These are phyloP conservation scores for Papiliotrema terrestris DNA, from an alignment of 1,284 basidiomycete species.

Conservation along the genomic window DNA sequence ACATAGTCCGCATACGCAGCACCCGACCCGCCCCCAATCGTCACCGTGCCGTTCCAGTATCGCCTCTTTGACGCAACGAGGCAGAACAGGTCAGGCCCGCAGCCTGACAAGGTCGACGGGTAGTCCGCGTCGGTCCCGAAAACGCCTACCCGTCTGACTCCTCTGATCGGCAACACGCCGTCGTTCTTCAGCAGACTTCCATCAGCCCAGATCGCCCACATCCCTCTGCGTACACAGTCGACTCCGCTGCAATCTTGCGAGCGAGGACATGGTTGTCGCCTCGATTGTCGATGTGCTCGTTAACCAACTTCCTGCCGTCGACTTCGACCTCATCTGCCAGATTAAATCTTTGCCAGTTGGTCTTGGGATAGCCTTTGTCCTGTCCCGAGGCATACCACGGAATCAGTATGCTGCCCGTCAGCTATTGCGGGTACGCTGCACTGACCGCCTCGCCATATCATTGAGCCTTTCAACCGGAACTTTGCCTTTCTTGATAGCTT, in stretches of 20 bases:
- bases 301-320: slow-evolving; percentile 24
- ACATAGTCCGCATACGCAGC: slow-evolving; percentile 44
- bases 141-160: slow-evolving; percentile 34
- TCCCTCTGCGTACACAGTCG: slow-evolving; percentile 33
- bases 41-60: slow-evolving; percentile 48
- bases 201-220: slow-evolving; percentile 4
- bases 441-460: slow-evolving; percentile 46
- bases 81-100: slow-evolving; percentile 44
- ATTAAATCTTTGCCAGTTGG: slow-evolving; percentile 48
- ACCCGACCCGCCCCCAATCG: slow-evolving; percentile 43
- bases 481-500: slow-evolving; percentile 64
- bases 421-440: not conserved
- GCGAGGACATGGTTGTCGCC: slow-evolving; percentile 32
- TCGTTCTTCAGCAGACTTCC: slow-evolving; percentile 37
- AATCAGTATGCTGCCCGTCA: slow-evolving; percentile 53
- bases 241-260: slow-evolving; percentile 37
- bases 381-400: slow-evolving; percentile 63
- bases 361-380: slow-evolving; percentile 55
- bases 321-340: slow-evolving; percentile 30
- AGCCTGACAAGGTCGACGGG: slow-evolving; percentile 34
- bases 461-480: slow-evolving; percentile 60
- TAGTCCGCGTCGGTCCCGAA: slow-evolving; percentile 46
- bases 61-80: slow-evolving; percentile 22
- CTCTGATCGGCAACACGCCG: slow-evolving; percentile 25
- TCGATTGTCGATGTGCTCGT: slow-evolving; percentile 34